Evolutionary conservation across 2,329 filamentous ascomycete species (phyloP).

Genomic region (Botrytis medusae): DNA sequence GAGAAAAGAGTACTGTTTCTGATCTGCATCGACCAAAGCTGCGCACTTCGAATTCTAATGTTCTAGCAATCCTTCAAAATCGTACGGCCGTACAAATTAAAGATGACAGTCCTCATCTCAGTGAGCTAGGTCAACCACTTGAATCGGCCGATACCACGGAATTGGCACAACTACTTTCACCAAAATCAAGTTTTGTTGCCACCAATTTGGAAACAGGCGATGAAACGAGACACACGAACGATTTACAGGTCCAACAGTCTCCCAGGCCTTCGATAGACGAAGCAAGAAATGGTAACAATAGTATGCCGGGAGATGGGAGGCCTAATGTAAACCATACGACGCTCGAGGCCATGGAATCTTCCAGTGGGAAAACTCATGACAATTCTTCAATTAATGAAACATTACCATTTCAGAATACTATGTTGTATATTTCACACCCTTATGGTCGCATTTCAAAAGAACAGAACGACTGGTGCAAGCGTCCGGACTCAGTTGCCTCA

Average conservation of each 20-base stretch:
- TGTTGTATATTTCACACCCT: conserved; percentile 41
- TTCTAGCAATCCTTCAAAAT: not conserved
- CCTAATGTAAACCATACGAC: not conserved
- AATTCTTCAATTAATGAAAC: not conserved
- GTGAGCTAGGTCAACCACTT: not conserved
- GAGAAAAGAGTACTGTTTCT: not conserved
- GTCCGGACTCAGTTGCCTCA: conserved; percentile 44
- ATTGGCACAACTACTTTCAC: not conserved
- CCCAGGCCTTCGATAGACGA: not conserved
- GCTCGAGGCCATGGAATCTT: not conserved
- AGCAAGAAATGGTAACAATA: not conserved
- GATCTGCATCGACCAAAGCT: not conserved
- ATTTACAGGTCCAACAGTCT: not conserved
- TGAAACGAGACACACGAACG: not conserved
- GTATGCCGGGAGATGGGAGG: not conserved
- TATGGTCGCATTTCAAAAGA: conserved; percentile 49
- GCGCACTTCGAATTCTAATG: not conserved
- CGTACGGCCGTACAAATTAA: conserved; percentile 2
- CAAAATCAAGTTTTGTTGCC: not conserved
- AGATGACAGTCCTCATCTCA: conserved; percentile 22
- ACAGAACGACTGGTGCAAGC: conserved; percentile 51
- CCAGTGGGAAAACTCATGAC: too few species aligned
- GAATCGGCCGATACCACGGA: not conserved
- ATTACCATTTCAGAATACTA: conserved; percentile 31
- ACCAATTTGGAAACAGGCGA: not conserved